These are phyloP conservation scores for Cercospora sesami DNA, from an alignment of 2,329 filamentous ascomycete genomes.

Conservation along the genomic window DNA sequence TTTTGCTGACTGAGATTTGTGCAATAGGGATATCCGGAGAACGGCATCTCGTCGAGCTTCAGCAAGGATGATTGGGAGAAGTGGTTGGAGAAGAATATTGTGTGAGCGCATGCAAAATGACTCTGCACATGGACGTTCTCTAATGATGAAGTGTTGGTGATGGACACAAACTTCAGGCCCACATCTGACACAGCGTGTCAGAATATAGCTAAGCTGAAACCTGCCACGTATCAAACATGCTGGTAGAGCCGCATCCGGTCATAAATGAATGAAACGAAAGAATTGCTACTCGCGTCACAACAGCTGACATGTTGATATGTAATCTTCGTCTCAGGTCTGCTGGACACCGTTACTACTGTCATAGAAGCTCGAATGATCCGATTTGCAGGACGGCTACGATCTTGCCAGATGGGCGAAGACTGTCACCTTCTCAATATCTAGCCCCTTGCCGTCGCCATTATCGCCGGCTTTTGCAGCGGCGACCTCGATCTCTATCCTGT, in stretches of 20 bases:
- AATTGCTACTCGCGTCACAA: background rate
- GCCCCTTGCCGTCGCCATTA: conserved; percentile 36
- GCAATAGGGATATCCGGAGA: conserved; percentile 65
- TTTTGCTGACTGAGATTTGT: conserved; percentile 21
- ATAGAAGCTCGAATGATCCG: background rate
- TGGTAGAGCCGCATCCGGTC: background rate
- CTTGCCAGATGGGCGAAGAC: conserved; percentile 71
- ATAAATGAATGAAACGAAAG: background rate
- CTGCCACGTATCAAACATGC: background rate
- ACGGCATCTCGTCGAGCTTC: conserved; percentile 77
- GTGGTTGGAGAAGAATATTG: conserved; percentile 70
- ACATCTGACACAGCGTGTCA: background rate
- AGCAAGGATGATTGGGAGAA: conserved; percentile 78
- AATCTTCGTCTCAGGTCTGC: background rate
- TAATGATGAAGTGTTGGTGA: background rate
- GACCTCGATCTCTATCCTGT: conserved; percentile 75
- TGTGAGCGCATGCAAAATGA: conserved; percentile 41
- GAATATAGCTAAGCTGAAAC: background rate
- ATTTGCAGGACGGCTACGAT: background rate
- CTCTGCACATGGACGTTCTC: background rate
- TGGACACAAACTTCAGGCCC: background rate
- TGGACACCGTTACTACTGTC: background rate
- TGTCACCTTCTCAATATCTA: conserved; percentile 76
- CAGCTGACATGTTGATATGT: background rate
- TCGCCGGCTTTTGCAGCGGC: conserved; percentile 58